These are phyloP conservation scores for Aspergillus hiratsukae DNA, from an alignment of 2,329 filamentous ascomycete species.

Conservation along the genomic window DNA sequence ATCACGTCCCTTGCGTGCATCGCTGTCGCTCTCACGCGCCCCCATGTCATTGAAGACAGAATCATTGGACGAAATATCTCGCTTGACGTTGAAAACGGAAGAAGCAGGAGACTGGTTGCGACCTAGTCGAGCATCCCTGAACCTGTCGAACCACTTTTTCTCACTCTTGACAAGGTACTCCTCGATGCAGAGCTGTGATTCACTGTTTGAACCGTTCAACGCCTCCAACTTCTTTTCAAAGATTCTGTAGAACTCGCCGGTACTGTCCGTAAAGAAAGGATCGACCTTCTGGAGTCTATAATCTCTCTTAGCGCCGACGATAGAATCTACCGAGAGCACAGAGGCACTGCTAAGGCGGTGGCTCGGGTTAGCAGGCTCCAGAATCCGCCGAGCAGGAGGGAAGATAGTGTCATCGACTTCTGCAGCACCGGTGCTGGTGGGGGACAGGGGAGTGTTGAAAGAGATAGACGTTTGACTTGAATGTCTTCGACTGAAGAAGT, in stretches of 20 bases:
- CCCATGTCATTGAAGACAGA: conserved; percentile 37
- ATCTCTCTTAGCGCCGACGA: conserved; percentile 59
- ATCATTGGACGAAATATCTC: conserved; percentile 32
- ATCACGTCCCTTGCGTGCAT: conserved; percentile 40
- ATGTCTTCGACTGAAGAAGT: conserved; percentile 20
- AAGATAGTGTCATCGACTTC: conserved; percentile 31
- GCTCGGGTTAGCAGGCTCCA: conserved; percentile 20
- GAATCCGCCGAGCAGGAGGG: conserved; percentile 24
- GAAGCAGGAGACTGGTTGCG: conserved; percentile 41
- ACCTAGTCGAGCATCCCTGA: conserved; percentile 56
- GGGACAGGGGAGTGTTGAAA: conserved; percentile 17
- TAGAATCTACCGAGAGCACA: conserved; percentile 51
- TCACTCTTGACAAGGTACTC: conserved; percentile 61
- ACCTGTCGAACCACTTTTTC: conserved; percentile 61
- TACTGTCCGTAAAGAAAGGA: conserved; percentile 63
- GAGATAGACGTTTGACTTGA: conserved; percentile 24
- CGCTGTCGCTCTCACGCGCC: conserved; percentile 31
- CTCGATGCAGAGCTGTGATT: conserved; percentile 59
- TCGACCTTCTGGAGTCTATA: conserved; percentile 63
- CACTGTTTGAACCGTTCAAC: conserved; percentile 55
- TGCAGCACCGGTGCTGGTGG: conserved; percentile 24
- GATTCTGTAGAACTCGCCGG: conserved; percentile 55
- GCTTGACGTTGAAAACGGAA: conserved; percentile 29
- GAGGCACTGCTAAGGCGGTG: conserved; percentile 41
- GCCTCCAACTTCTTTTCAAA: conserved; percentile 56